A percentile compares a stretch with the other conserved stretches of the same genome.
Conservation (phyloP, 306 rosid species). For the Gynostemma pentaphyllum region DNA sequence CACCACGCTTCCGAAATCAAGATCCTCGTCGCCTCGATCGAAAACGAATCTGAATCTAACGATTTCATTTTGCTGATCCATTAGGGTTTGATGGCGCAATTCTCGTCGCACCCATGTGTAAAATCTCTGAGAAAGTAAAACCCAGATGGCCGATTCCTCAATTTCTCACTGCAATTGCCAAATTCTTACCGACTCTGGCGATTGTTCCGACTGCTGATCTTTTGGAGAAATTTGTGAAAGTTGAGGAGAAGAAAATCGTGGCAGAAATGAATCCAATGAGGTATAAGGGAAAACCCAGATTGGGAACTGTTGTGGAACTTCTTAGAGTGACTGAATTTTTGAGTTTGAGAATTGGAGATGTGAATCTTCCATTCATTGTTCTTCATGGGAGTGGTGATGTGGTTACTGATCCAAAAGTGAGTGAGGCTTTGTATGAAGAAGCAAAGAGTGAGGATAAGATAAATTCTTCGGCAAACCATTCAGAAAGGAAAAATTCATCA, state of each 20-base stretch:
- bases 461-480: too few relatives aligned
- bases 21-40: conserved; percentile 36
- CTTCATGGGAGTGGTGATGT: conserved; percentile 80
- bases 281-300: conserved; percentile 66
- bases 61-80: conserved; percentile 48
- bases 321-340: conserved; percentile 54
- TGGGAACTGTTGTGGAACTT: conserved; percentile 75
- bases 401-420: conserved; percentile 73
- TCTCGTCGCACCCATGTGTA: conserved; percentile 92
- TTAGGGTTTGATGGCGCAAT: conserved; percentile 57
- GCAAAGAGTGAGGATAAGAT: conserved; percentile 43
- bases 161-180: conserved; percentile 39
- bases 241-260: conserved; percentile 51
- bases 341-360: conserved; percentile 30
- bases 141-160: conserved; percentile 90
- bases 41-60: conserved; percentile 1
- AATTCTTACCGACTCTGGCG: conserved; percentile 48
- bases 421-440: conserved; percentile 35
- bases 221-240: conserved; percentile 58
- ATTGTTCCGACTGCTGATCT: conserved; percentile 78
- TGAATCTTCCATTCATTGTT: conserved; percentile 55
- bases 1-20: conserved; percentile 41
- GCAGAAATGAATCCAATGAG: conserved; percentile 71
- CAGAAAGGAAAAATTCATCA: too few relatives aligned
- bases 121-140: conserved; percentile 51